Conservation (phyloP, 208 protist genomes). For the Phytomonas francai region DNA sequence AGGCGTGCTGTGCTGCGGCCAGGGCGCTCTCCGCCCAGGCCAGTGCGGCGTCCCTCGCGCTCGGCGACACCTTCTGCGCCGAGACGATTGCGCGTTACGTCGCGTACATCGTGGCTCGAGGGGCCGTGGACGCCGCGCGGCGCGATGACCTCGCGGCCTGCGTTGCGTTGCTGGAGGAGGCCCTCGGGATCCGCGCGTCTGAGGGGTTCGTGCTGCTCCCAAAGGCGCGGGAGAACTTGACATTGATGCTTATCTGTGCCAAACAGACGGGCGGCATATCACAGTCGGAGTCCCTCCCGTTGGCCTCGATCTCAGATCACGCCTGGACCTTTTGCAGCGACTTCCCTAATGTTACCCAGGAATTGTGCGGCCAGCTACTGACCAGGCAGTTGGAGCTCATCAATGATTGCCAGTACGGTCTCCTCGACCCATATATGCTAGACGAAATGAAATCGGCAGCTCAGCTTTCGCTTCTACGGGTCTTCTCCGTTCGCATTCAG, state of each 20-base stretch:
- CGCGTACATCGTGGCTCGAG: slow-evolving; percentile 46
- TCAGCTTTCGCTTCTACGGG: slow-evolving; percentile 48
- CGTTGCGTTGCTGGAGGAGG: slow-evolving; percentile 13
- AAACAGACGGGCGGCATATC: slow-evolving; percentile 24
- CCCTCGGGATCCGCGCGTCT: slow-evolving; percentile 17
- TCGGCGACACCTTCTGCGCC: slow-evolving; percentile 25
- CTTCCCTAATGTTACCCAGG: slow-evolving; percentile 17
- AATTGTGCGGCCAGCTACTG: slow-evolving; percentile 23
- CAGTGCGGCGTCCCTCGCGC: slow-evolving; percentile 21
- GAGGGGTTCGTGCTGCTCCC: slow-evolving; percentile 44
- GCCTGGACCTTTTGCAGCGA: slow-evolving; percentile 26
- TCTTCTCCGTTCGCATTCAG: slow-evolving; percentile 25
- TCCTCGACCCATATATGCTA: slow-evolving; percentile 23
- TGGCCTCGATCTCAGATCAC: slow-evolving; percentile 61
- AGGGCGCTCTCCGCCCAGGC: slow-evolving; percentile 40
- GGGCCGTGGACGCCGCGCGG: slow-evolving; percentile 25
- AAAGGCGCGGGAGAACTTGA: slow-evolving; percentile 56
- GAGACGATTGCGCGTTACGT: slow-evolving; percentile 40
- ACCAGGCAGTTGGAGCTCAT: slow-evolving; percentile 33
- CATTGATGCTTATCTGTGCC: slow-evolving; percentile 40
- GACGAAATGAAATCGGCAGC: slow-evolving; percentile 27
- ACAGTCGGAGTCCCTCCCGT: slow-evolving; percentile 29
- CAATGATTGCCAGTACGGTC: slow-evolving; percentile 17
- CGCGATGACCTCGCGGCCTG: slow-evolving; percentile 16
- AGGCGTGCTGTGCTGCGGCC: slow-evolving; percentile 31